Conservation (phyloP, 2,329 filamentous ascomycete species). For the Beauveria asiatica region DNA sequence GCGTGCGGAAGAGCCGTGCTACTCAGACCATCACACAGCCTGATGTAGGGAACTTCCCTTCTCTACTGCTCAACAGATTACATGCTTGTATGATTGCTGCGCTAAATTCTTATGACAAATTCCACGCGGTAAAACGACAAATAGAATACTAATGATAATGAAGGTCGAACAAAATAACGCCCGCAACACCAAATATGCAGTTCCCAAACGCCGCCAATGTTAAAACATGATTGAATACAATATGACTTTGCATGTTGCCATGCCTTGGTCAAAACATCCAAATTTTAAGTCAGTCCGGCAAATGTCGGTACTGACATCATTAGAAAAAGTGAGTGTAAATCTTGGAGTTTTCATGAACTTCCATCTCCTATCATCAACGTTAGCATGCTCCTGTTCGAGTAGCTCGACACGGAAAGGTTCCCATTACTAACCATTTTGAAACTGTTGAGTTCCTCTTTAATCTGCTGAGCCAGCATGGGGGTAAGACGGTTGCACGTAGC, state of each 20-base stretch:
- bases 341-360: constrained; percentile 97
- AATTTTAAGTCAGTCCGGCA: not conserved
- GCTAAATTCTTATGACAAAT: constrained; percentile 13
- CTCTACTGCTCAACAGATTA: constrained; percentile 16
- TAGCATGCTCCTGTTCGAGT: constrained; percentile 23
- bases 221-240: constrained; percentile 40
- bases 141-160: constrained; percentile 28
- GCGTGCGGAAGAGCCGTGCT: not conserved
- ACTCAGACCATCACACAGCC: not conserved
- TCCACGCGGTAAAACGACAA: constrained; percentile 14
- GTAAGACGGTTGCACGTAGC: constrained; percentile 97
- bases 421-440: constrained; percentile 71
- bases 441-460: constrained; percentile 97
- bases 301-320: constrained; percentile 31
- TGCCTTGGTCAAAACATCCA: constrained; percentile 8
- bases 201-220: constrained; percentile 44
- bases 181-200: constrained; percentile 52
- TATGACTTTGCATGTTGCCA: constrained; percentile 8
- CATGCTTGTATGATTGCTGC: constrained; percentile 11
- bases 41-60: not conserved
- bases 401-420: not conserved
- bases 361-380: constrained; percentile 75
- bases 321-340: constrained; percentile 99
- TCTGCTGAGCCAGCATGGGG: constrained; percentile 94
- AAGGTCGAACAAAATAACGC: constrained; percentile 38